phyloP scores from a whole-genome alignment of 106 monocot species.

The Ottelia alismoides region DNA sequence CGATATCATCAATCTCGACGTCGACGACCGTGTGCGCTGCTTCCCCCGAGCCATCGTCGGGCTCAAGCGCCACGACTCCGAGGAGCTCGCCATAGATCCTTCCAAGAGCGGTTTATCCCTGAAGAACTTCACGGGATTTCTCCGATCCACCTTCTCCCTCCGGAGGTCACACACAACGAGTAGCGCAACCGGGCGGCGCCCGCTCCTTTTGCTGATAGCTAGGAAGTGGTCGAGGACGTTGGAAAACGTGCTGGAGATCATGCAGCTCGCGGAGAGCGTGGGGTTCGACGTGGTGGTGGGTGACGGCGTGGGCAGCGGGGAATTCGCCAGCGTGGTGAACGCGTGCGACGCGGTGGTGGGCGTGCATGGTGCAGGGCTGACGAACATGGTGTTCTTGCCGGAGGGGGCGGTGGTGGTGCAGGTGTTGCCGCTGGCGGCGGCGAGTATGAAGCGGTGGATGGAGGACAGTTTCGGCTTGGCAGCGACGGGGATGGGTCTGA shows the following conservation, averaged over 20 bases:
- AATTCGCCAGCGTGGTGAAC: slow-evolving; percentile 36
- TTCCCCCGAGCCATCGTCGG: slow-evolving; percentile 12
- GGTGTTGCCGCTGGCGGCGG: too few species aligned
- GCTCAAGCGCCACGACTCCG: slow-evolving; percentile 10
- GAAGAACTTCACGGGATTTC: slow-evolving; percentile 24
- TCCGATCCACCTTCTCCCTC: slow-evolving; percentile 18
- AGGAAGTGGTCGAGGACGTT: slow-evolving; percentile 26
- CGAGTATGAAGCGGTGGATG: too few species aligned
- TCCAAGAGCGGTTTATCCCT: slow-evolving; percentile 21
- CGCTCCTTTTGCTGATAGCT: slow-evolving; percentile 35
- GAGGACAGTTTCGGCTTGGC: too few species aligned
- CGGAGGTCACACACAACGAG: slow-evolving; percentile 1
- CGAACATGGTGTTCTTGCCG: too few species aligned
- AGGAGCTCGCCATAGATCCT: slow-evolving; percentile 26
- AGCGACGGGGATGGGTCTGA: too few species aligned
- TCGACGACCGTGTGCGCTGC: slow-evolving; percentile 10
- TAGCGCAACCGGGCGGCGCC: slow-evolving; percentile 36
- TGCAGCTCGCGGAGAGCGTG: slow-evolving; percentile 17
- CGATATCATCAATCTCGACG: slow-evolving; percentile 13
- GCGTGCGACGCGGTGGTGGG: slow-evolving; percentile 55
- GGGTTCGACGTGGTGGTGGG: slow-evolving; percentile 41
- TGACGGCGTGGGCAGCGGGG: slow-evolving; percentile 2
- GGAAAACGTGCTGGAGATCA: slow-evolving; percentile 26
- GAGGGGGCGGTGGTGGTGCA: too few species aligned
- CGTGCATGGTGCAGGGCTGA: slow-evolving; percentile 57